Percentiles rank a stretch among this genome's conserved stretches.
Evolutionary conservation across 169 alveolate species (phyloP).

Genomic region (Blepharisma undulans): DNA sequence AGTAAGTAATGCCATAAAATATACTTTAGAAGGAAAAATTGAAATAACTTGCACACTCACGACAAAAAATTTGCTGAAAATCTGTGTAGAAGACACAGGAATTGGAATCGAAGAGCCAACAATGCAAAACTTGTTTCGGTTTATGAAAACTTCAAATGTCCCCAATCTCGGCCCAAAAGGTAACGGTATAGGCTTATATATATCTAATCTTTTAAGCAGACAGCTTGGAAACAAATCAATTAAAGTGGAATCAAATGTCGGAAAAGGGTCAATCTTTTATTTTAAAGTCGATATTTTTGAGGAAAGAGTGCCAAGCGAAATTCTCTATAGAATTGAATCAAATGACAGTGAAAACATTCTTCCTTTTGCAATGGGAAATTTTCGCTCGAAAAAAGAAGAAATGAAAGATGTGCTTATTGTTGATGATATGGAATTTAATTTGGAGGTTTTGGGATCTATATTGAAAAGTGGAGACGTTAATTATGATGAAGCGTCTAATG

Average conservation of each 20-base stretch:
- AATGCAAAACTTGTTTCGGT: background rate
- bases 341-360: background rate
- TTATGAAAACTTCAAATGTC: background rate
- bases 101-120: background rate
- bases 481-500: background rate
- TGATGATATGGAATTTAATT: constrained; percentile 21
- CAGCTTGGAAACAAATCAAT: background rate
- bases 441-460: background rate
- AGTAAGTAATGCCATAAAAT: constrained; percentile 20
- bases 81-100: constrained; percentile 10
- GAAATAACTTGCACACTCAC: background rate
- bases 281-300: background rate
- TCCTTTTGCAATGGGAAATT: background rate
- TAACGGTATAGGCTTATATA: constrained; percentile 18
- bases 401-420: background rate
- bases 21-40: constrained; percentile 15
- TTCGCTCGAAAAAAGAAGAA: background rate
- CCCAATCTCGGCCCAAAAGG: constrained; percentile 8
- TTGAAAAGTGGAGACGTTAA: background rate
- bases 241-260: background rate
- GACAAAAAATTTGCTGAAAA: background rate
- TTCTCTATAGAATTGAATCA: background rate
- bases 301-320: background rate
- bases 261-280: constrained; percentile 29
- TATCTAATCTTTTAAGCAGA: background rate